Evolutionary conservation across 202 grass and related monocot genomes (phyloP).

Genomic region (Brachypodium distachyon): DNA sequence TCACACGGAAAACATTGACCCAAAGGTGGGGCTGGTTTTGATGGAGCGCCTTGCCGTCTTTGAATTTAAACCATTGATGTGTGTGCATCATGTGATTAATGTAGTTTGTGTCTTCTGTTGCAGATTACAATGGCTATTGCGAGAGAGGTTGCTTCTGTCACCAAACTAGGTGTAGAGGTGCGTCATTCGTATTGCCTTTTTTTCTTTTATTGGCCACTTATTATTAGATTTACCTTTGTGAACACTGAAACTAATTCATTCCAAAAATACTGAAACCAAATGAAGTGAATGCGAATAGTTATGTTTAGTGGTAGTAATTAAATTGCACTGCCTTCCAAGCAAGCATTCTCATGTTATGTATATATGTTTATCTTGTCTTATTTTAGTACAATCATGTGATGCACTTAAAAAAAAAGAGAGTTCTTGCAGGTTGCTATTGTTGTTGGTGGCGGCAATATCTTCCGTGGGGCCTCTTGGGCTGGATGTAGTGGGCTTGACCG

Average conservation of each 20-base stretch:
- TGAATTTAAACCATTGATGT: background rate
- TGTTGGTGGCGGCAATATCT: slow-evolving; percentile 97
- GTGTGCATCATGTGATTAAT: background rate
- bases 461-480: slow-evolving; percentile 91
- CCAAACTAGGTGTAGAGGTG: slow-evolving; percentile 92
- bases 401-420: background rate
- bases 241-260: background rate
- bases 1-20: slow-evolving; percentile 75
- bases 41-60: background rate
- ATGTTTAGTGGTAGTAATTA: background rate
- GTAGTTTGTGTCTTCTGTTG: slow-evolving; percentile 8
- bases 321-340: background rate
- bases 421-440: slow-evolving; percentile 82
- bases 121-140: slow-evolving; percentile 98
- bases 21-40: slow-evolving; percentile 49
- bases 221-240: background rate
- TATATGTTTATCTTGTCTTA: background rate
- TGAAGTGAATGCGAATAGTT: background rate
- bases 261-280: background rate
- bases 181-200: background rate
- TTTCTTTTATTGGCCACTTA: slow-evolving; percentile 8
- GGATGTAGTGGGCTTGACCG: slow-evolving; percentile 90
- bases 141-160: slow-evolving; percentile 94
- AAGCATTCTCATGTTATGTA: background rate
- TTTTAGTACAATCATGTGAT: background rate